Evolutionary conservation across 768 basidiomycete genomes (phyloP).

Genomic region (Chalciporus piperatus): DNA sequence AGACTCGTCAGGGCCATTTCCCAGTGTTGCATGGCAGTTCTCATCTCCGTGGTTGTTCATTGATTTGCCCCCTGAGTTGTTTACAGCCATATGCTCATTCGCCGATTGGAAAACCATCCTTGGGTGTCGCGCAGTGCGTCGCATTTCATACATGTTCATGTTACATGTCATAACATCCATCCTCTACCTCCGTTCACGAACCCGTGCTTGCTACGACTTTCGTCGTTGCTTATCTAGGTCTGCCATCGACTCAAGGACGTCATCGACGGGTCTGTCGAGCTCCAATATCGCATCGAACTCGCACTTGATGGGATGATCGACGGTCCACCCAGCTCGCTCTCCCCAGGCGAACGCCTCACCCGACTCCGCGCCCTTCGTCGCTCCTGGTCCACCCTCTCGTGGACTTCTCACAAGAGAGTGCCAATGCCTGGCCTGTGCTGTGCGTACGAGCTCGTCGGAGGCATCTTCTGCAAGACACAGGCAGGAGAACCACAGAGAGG

Average conservation of each 20-base stretch:
- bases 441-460: slow-evolving; percentile 62
- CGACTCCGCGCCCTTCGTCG: slow-evolving; percentile 34
- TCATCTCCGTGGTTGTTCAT: neutral
- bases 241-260: slow-evolving; percentile 18
- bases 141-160: neutral
- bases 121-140: slow-evolving; percentile 10
- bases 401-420: slow-evolving; percentile 22
- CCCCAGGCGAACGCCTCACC: slow-evolving; percentile 31
- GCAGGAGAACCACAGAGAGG: neutral
- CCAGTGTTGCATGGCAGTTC: neutral
- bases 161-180: no score
- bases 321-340: slow-evolving; percentile 4
- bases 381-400: slow-evolving; percentile 35
- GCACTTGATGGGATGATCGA: slow-evolving; percentile 36
- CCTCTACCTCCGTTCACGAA: no score
- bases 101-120: slow-evolving; percentile 10
- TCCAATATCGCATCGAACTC: slow-evolving; percentile 41
- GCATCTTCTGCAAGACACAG: slow-evolving; percentile 49
- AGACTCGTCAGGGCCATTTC: neutral
- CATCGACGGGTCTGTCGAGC: slow-evolving; percentile 28
- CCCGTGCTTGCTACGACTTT: neutral
- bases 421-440: slow-evolving; percentile 37
- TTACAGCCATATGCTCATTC: slow-evolving; percentile 10
- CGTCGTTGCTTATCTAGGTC: slow-evolving; percentile 14
- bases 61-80: slow-evolving; percentile 16